Percentiles rank a stretch among this genome's conserved stretches.
These are phyloP conservation scores for Chlorella sp. DNA, from an alignment of 139 green algal genomes.

Conservation along the genomic window DNA sequence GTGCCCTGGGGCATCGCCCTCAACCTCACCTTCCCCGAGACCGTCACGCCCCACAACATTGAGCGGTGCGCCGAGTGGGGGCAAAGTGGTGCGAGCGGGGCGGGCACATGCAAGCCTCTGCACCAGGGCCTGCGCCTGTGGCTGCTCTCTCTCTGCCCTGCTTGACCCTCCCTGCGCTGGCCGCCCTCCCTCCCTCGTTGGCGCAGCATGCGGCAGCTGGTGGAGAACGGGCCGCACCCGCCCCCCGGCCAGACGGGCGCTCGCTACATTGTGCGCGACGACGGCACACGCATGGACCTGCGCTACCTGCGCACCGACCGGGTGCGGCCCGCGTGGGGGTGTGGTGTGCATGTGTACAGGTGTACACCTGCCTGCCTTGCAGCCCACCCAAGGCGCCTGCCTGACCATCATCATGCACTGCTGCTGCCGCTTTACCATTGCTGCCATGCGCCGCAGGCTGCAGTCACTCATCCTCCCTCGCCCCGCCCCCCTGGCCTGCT, in stretches of 20 bases:
- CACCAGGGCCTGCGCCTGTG: background rate
- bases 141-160: background rate
- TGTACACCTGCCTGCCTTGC: background rate
- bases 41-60: constrained; percentile 88
- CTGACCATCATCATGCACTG: too few species aligned
- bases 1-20: constrained; percentile 97
- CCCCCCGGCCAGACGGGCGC: constrained; percentile 94
- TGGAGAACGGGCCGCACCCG: constrained; percentile 96
- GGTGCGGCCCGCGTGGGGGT: background rate
- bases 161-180: background rate
- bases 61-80: constrained; percentile 48
- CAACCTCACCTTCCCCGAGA: constrained; percentile 98
- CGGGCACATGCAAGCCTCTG: background rate
- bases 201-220: constrained; percentile 85
- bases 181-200: background rate
- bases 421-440: too few species aligned
- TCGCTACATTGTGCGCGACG: constrained; percentile 95
- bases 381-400: background rate
- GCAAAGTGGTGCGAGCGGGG: background rate
- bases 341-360: too few species aligned
- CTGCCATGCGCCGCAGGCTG: too few species aligned
- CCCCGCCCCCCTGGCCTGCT: too few species aligned
- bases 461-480: background rate
- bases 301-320: constrained; percentile 69
- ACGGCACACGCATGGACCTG: constrained; percentile 95